These are phyloP conservation scores for Polytrichum formosum DNA, from an alignment of 225 moss, liverwort and hornwort species.

Conservation along the genomic window DNA sequence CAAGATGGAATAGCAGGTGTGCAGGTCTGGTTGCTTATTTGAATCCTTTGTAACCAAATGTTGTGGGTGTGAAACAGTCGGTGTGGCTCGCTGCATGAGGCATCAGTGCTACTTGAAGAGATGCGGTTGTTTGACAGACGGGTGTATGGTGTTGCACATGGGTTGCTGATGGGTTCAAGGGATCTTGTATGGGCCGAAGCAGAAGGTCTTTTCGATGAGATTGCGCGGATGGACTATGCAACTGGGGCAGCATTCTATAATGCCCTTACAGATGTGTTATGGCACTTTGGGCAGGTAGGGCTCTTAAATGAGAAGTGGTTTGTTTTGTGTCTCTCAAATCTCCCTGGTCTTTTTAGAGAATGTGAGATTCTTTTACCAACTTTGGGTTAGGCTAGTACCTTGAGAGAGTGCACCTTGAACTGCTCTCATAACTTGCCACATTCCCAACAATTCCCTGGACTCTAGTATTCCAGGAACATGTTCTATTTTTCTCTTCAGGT, in stretches of 20 bases:
- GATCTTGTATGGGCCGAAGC: slow-evolving; percentile 78
- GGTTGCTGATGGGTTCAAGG: slow-evolving; percentile 80
- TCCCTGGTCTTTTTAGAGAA: background rate
- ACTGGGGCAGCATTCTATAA: slow-evolving; percentile 97
- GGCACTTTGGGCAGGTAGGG: slow-evolving; percentile 95
- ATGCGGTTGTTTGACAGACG: slow-evolving; percentile 93
- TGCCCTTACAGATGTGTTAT: slow-evolving; percentile 91
- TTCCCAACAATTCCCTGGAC: too few species aligned
- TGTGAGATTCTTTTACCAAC: background rate
- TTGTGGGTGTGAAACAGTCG: slow-evolving; percentile 45
- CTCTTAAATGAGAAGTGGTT: too few species aligned
- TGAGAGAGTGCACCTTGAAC: too few species aligned
- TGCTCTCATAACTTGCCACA: too few species aligned
- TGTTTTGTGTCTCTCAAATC: too few species aligned
- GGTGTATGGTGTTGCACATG: slow-evolving; percentile 95
- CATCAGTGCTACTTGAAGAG: slow-evolving; percentile 85
- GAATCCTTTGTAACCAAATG: too few species aligned
- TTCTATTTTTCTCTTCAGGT: too few species aligned
- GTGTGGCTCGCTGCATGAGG: slow-evolving; percentile 87
- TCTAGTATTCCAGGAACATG: too few species aligned
- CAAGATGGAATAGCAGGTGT: background rate
- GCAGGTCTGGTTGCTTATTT: too few species aligned
- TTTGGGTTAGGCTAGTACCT: background rate
- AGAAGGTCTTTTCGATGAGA: slow-evolving; percentile 74
- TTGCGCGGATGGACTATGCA: slow-evolving; percentile 88